A percentile compares a stretch with the other conserved stretches of the same genome.
Evolutionary conservation across 441 rosid species (phyloP).

Genomic region (Gossypium gossypioides): DNA sequence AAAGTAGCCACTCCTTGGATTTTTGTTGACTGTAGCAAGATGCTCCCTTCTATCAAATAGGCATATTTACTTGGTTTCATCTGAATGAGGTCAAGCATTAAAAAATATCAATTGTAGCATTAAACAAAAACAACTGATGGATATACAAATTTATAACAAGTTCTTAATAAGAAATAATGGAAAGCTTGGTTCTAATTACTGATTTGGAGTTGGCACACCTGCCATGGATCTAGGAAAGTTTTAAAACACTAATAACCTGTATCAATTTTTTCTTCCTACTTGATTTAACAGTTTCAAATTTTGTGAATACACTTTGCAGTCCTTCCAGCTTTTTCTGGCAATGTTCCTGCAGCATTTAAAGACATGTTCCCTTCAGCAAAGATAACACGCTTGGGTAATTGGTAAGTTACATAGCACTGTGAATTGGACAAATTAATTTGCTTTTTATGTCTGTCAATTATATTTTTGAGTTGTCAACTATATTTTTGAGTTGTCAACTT

Average conservation of each 20-base stretch:
- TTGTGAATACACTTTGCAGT: conserved; percentile 33
- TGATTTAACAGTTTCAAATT: neutral
- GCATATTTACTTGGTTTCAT: neutral
- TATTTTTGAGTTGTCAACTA: conserved; percentile 1
- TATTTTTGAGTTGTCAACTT: neutral
- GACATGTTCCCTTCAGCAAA: conserved; percentile 52
- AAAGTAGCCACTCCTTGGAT: neutral
- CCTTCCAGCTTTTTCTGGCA: conserved; percentile 72
- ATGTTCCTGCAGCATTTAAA: conserved; percentile 50
- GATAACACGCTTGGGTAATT: conserved; percentile 59
- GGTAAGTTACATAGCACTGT: conserved; percentile 30
- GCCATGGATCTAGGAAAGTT: neutral
- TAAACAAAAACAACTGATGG: neutral
- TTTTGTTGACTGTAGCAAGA: neutral
- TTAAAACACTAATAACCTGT: neutral
- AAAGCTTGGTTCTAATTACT: neutral
- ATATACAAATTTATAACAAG: neutral
- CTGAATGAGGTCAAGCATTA: neutral
- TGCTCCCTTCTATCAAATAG: neutral
- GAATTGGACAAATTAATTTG: neutral
- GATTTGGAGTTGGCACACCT: neutral
- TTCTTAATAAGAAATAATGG: conserved; percentile 2
- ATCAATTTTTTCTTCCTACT: neutral
- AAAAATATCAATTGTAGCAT: neutral
- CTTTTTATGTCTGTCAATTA: conserved; percentile 8